Evolutionary conservation across 768 basidiomycete species (phyloP), one percentile per base, ranked within the genome.

Genomic region (Suillus lakei): DNA sequence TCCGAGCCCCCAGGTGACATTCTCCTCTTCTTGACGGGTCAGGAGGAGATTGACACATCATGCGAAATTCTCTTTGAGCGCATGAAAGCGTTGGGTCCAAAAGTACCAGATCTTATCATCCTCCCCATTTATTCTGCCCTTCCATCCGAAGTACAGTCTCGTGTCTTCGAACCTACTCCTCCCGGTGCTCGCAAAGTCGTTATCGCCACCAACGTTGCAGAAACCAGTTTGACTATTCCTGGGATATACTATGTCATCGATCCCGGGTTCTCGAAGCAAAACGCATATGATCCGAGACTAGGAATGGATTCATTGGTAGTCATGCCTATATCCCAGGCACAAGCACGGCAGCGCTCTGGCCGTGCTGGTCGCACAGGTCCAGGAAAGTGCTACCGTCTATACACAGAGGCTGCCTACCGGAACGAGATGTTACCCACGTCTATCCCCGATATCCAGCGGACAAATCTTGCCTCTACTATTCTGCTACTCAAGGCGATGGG

Each of bases 231-330:
- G 75, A 99, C 98, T 9, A 99, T 99, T 72, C 95, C 96, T 39
- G 98, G 96, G 36, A 98, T 99, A 75, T 99, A 98, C 83, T 99
- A 99, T 71, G 97, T 99, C 70, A 91, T 99, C 67, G 98, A 99
- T 74, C 97, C 98, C 2, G 98, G 98, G 15, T 99, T 99, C 80
- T 91, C 95, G 41, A 99, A 99, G 78, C 98, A 99, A 78, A 99
- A 98, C 73, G 97, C 96, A 1, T 99, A 98, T 75, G 98, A 99
- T 74, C 96, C 98, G 23, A 86, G 94, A 61, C 81, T 99, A 67
- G 98, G 96, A 69, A 99, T 99, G 98, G 98, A 99, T 80, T 98
- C 96, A 15, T 86, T 99, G 62, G 92, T 98, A 61, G 97, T 99
- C 38, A 98, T 96, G 87, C 98, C 98, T 53, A 99, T 99, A 72